Evolutionary conservation across 2,329 filamentous ascomycete species (phyloP).

Genomic region (Aureobasidium namibiae): DNA sequence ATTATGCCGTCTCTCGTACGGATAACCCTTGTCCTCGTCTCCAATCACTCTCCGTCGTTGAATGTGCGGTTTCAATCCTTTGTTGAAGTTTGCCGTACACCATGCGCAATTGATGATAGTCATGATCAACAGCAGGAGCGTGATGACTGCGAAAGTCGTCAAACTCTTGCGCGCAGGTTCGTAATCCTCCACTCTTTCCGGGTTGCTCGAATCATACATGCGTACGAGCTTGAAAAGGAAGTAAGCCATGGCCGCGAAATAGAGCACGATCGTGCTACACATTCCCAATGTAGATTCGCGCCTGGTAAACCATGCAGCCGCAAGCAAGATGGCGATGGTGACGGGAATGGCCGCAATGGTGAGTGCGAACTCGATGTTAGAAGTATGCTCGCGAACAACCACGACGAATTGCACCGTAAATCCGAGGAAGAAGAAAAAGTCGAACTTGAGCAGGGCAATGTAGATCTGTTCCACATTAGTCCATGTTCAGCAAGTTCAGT

Average conservation of each 20-base stretch:
- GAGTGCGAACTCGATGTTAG: slow-evolving; percentile 69
- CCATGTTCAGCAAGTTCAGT: slow-evolving; percentile 6
- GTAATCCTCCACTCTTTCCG: slow-evolving; percentile 49
- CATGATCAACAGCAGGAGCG: slow-evolving; percentile 75
- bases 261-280: slow-evolving; percentile 67
- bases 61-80: slow-evolving; percentile 82
- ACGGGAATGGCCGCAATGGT: slow-evolving; percentile 86
- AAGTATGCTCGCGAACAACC: slow-evolving; percentile 66
- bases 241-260: slow-evolving; percentile 82
- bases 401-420: slow-evolving; percentile 98
- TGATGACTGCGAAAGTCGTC: slow-evolving; percentile 90
- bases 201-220: slow-evolving; percentile 63
- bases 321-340: slow-evolving; percentile 79
- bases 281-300: slow-evolving; percentile 76
- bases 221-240: slow-evolving; percentile 97
- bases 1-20: slow-evolving; percentile 16
- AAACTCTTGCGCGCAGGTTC: slow-evolving; percentile 72
- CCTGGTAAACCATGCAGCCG: slow-evolving; percentile 76
- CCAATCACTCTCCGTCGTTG: slow-evolving; percentile 46
- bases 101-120: slow-evolving; percentile 82
- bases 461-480: slow-evolving; percentile 62
- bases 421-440: slow-evolving; percentile 99
- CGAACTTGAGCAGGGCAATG: slow-evolving; percentile 94
- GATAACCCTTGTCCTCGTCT: slow-evolving; percentile 41
- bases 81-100: slow-evolving; percentile 85